phyloP scores from a whole-genome alignment of 2,329 filamentous ascomycete genomes.

The Sporothrix protearum region DNA sequence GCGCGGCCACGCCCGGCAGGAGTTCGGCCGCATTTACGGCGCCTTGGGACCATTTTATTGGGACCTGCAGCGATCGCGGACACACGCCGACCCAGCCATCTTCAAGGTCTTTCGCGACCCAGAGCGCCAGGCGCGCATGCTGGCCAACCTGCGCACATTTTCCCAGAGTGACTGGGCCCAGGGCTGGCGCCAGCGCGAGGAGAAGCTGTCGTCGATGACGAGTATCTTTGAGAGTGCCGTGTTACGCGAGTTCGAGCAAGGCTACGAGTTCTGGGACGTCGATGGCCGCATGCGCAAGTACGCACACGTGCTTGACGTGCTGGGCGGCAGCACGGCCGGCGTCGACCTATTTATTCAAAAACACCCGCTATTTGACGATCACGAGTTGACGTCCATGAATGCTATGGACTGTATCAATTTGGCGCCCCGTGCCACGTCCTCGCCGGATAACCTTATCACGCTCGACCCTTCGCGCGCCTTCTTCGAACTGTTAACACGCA shows the following conservation, averaged over 20 bases:
- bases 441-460: constrained; percentile 59
- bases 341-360: constrained; percentile 86
- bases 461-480: constrained; percentile 78
- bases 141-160: constrained; percentile 76
- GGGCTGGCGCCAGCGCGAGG: constrained; percentile 67
- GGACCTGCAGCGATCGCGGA: constrained; percentile 69
- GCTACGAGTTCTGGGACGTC: constrained; percentile 83
- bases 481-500: constrained; percentile 68
- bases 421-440: constrained; percentile 37
- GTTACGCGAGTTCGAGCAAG: constrained; percentile 86
- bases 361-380: constrained; percentile 76
- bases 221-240: constrained; percentile 87
- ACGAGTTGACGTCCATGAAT: constrained; percentile 62
- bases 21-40: constrained; percentile 89
- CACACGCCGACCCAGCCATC: constrained; percentile 73
- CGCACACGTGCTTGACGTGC: constrained; percentile 73
- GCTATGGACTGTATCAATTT: constrained; percentile 78
- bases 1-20: constrained; percentile 77
- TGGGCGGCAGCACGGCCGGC: constrained; percentile 76
- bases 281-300: constrained; percentile 87
- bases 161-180: constrained; percentile 74
- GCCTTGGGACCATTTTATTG: constrained; percentile 84
- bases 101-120: constrained; percentile 87
- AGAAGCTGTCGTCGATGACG: constrained; percentile 70
- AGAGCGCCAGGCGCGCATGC: constrained; percentile 84